phyloP scores from a whole-genome alignment of 1,284 basidiomycete species.

The Polyporus tsugae region DNA sequence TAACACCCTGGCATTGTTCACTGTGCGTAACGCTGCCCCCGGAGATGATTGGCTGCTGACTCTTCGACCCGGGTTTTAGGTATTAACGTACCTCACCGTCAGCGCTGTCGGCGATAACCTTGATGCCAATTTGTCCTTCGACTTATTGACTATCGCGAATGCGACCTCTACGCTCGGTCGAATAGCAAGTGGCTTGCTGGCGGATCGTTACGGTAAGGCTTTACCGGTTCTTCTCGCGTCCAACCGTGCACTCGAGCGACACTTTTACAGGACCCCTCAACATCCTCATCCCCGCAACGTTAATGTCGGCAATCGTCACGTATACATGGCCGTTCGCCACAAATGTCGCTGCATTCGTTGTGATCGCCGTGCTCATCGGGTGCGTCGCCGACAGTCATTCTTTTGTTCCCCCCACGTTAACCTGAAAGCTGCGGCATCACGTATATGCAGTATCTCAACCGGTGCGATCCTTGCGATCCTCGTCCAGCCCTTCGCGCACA shows the following conservation, averaged over 20 bases:
- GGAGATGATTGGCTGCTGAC: not conserved
- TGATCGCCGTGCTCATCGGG: slow-evolving; percentile 39
- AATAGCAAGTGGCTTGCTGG: slow-evolving; percentile 46
- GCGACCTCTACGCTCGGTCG: slow-evolving; percentile 51
- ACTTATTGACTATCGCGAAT: slow-evolving; percentile 56
- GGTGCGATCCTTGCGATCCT: slow-evolving; percentile 65
- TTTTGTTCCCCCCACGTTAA: not conserved
- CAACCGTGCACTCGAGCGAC: not conserved
- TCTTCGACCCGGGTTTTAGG: not conserved
- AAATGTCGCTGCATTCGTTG: slow-evolving; percentile 48
- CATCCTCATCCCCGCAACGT: slow-evolving; percentile 59
- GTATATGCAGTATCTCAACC: slow-evolving; percentile 59
- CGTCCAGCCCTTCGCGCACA: slow-evolving; percentile 57
- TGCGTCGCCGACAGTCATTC: not conserved
- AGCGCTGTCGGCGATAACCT: slow-evolving; percentile 40
- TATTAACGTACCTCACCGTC: not conserved
- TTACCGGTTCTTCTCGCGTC: too few species aligned
- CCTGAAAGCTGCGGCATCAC: slow-evolving; percentile 44
- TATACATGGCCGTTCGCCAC: slow-evolving; percentile 63
- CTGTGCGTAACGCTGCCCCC: not conserved
- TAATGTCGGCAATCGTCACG: slow-evolving; percentile 56
- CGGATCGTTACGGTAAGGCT: slow-evolving; percentile 47
- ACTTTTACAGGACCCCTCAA: slow-evolving; percentile 54
- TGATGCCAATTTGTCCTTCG: slow-evolving; percentile 46
- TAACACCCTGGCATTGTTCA: not conserved